Conservation (phyloP, 2,329 filamentous ascomycete genomes). For the Aspergillus costaricaensis region DNA sequence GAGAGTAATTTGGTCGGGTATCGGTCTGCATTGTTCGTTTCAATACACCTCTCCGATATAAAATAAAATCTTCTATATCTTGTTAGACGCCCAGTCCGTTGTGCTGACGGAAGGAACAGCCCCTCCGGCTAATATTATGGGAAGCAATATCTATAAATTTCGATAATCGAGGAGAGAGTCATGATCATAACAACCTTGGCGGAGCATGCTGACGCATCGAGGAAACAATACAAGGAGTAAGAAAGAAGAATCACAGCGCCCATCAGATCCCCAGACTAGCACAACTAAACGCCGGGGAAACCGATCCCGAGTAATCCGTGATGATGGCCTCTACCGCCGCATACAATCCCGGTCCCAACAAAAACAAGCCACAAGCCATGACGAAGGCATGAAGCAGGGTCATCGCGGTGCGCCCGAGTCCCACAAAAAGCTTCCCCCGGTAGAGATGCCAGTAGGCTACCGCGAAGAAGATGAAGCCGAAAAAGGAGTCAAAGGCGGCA, state of each 20-base stretch:
- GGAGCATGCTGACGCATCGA: background rate
- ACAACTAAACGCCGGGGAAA: conserved; percentile 53
- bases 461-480: conserved; percentile 56
- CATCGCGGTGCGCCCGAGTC: conserved; percentile 41
- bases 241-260: background rate
- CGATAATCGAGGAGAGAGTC: too few relatives aligned
- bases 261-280: conserved; percentile 50
- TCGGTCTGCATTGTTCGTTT: too few relatives aligned
- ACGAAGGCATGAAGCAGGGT: conserved; percentile 51
- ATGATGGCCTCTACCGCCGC: conserved; percentile 56
- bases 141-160: too few relatives aligned
- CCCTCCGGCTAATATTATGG: too few relatives aligned
- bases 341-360: conserved; percentile 56
- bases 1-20: background rate
- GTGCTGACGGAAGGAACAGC: too few relatives aligned
- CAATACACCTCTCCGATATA: too few relatives aligned
- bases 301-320: conserved; percentile 49
- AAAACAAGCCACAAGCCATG: conserved; percentile 50
- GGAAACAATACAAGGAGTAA: background rate
- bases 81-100: too few relatives aligned
- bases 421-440: conserved; percentile 42
- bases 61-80: too few relatives aligned
- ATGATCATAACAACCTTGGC: background rate
- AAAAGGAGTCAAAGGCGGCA: conserved; percentile 53
- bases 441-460: conserved; percentile 53